These are phyloP conservation scores for Skeletonema costatum DNA, from an alignment of 108 stramenopile species.

Conservation along the genomic window DNA sequence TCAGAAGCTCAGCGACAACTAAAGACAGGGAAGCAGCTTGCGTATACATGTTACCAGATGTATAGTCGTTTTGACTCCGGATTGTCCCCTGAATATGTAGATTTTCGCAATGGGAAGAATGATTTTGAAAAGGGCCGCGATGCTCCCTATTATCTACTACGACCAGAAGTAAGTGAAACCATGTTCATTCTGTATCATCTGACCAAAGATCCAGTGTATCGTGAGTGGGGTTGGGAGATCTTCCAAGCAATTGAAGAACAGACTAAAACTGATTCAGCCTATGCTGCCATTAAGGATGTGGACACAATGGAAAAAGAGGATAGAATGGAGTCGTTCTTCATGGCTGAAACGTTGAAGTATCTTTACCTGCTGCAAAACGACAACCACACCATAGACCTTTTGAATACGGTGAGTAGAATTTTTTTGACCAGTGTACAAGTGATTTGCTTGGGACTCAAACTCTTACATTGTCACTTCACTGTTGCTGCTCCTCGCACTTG, in stretches of 20 bases:
- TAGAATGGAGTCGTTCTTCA: conserved; percentile 89
- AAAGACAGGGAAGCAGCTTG: conserved; percentile 52
- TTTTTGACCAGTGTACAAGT: background rate
- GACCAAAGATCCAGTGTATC: conserved; percentile 52
- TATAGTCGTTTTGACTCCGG: conserved; percentile 47
- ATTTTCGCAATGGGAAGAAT: conserved; percentile 18
- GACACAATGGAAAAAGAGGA: conserved; percentile 45
- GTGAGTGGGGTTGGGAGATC: conserved; percentile 61
- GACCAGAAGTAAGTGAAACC: conserved; percentile 61
- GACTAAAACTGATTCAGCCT: conserved; percentile 50
- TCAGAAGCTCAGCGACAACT: conserved; percentile 53
- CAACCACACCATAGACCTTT: conserved; percentile 22
- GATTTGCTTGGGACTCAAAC: conserved; percentile 2
- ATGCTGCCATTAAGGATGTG: conserved; percentile 52
- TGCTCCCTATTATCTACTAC: conserved; percentile 57
- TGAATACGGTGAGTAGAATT: conserved; percentile 29
- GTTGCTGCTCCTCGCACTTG: background rate
- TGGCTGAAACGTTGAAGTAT: conserved; percentile 93
- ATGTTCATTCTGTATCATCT: conserved; percentile 55
- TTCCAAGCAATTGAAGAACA: conserved; percentile 59
- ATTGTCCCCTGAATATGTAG: conserved; percentile 38
- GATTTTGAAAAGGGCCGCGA: conserved; percentile 48
- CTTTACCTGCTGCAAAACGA: conserved; percentile 54
- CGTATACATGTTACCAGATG: conserved; percentile 52
- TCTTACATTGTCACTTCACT: conserved; percentile 13